Conservation (phyloP, 2,329 filamentous ascomycete species). For the Beauveria australis region DNA sequence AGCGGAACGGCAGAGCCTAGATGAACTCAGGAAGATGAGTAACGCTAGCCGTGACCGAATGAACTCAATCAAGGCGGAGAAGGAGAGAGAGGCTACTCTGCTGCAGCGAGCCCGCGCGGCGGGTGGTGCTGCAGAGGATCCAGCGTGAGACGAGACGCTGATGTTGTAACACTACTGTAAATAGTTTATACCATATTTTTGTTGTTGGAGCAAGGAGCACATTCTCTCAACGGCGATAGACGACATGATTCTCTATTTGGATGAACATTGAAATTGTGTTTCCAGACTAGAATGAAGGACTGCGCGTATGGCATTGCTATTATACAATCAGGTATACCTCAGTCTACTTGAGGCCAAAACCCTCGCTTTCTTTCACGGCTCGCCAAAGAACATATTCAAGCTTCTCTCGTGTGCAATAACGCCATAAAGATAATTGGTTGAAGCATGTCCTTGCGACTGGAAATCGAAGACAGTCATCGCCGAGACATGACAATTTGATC, state of each 20-base stretch:
- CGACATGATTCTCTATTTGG: background rate
- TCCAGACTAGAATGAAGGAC: background rate
- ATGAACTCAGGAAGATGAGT: constrained; percentile 43
- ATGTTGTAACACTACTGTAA: constrained; percentile 13
- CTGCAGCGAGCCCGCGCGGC: constrained; percentile 32
- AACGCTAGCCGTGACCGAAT: constrained; percentile 47
- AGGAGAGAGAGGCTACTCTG: constrained; percentile 53
- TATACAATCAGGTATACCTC: background rate
- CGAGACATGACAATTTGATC: constrained; percentile 68
- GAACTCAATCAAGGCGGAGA: constrained; percentile 43
- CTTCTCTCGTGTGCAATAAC: constrained; percentile 57
- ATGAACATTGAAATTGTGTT: background rate
- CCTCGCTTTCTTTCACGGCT: constrained; percentile 83
- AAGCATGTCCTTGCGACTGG: constrained; percentile 89
- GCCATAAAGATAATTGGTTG: constrained; percentile 71
- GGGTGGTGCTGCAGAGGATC: constrained; percentile 27
- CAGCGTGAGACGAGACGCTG: constrained; percentile 15
- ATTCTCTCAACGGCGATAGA: background rate
- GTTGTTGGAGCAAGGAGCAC: constrained; percentile 1
- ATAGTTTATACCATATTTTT: constrained; percentile 7
- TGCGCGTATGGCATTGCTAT: background rate
- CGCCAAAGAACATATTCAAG: constrained; percentile 70
- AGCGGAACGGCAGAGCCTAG: constrained; percentile 47
- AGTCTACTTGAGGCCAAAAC: constrained; percentile 81
- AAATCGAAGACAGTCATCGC: constrained; percentile 65